Base-by-base conservation (phyloP, 257 asterid genomes). In the Coffea canephora region DNA sequence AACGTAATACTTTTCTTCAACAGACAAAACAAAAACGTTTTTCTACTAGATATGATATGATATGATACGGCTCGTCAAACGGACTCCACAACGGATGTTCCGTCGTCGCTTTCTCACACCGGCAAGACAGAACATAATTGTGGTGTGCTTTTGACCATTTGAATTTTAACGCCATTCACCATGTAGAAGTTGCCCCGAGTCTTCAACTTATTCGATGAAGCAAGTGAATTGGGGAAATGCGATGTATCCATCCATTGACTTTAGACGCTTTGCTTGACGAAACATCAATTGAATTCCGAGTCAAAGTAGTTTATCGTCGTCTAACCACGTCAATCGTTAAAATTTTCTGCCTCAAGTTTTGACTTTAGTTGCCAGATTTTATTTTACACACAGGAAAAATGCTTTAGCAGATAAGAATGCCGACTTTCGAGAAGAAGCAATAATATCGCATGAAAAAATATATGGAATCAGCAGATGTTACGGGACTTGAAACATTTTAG, bases 271-370 rank as follows among this genome's bases (percentile, higher is more conserved):
- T 34, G 27, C 49, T 48, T 4, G 64, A 49, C 31, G 64, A 15
- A 76, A 46, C 6, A 18, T 50, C 39, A 46, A 48, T 10, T 7
- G 4, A 39, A 46, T 23, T 23, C 41, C 48, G 15, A 34, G 77
- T 75, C 80, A 69, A 81, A 69, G 77, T 45, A 43, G 31, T 68
- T 75, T 55, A 65, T 45, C 16, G 36, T 45, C 16, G 36, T 69
- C 9, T 23, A 50, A 54, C 34, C 23, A 18, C 49, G 13, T 41
- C 71, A 76, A 52, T 72, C 55, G 8, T 55, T 50, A 36, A 43
- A 19, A 39, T 49, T 49, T 6, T 14, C 23, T 27, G 41, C 45
- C 68, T 43, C 31, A 21, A 73, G 8, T 39, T 27, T 23, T 62
- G 82, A 73, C 76, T 79, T 71, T 23, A 19, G 7, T 57, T 62